Conservation (phyloP, 2,329 filamentous ascomycete genomes). For the Metarhizium brunneum region DNA sequence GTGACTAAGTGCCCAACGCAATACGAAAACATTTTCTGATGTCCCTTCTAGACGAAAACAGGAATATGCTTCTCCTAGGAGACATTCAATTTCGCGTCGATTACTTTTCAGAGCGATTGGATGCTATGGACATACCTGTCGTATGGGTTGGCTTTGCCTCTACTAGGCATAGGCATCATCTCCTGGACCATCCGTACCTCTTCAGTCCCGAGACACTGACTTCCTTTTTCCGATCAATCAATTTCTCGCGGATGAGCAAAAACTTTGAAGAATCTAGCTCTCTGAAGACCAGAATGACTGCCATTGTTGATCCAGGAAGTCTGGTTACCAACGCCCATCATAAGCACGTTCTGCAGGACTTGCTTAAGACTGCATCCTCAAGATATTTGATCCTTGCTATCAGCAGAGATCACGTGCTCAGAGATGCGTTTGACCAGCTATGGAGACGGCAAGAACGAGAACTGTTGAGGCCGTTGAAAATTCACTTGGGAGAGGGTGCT, state of each 20-base stretch:
- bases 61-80: constrained; percentile 53
- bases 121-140: constrained; percentile 64
- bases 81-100: constrained; percentile 65
- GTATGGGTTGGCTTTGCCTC: constrained; percentile 57
- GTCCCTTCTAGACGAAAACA: constrained; percentile 44
- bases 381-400: constrained; percentile 65
- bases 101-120: constrained; percentile 66
- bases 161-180: constrained; percentile 57
- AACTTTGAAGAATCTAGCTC: constrained; percentile 62
- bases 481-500: constrained; percentile 71
- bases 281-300: constrained; percentile 45
- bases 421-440: constrained; percentile 75
- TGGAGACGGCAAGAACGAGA: constrained; percentile 81
- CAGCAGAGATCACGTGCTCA: constrained; percentile 55
- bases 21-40: constrained; percentile 9
- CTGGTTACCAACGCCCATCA: constrained; percentile 49
- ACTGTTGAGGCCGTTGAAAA: constrained; percentile 75
- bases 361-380: constrained; percentile 56
- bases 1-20: constrained; percentile 18
- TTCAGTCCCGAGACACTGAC: constrained; percentile 67
- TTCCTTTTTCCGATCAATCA: constrained; percentile 79
- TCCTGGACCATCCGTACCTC: constrained; percentile 73
- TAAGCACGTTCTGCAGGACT: constrained; percentile 50
- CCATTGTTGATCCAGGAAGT: constrained; percentile 43
- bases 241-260: constrained; percentile 77